These are phyloP conservation scores for Davidsoniella australis DNA, from an alignment of 2,329 filamentous ascomycete genomes.

Conservation along the genomic window DNA sequence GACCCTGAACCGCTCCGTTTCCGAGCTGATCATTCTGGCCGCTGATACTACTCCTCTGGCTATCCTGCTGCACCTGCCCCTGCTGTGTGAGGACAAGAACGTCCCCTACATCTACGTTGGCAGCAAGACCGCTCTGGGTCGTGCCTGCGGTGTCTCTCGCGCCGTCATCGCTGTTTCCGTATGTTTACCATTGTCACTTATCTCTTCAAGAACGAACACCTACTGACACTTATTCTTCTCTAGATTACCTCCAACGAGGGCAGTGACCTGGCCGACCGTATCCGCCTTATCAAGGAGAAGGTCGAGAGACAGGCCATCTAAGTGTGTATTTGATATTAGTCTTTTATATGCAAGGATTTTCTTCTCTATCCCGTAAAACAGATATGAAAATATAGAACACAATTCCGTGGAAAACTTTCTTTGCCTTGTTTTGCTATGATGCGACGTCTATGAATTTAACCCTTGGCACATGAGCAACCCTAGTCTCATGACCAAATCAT, in stretches of 20 bases:
- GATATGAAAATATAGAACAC: slow-evolving; percentile 7
- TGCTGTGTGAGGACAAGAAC: slow-evolving; percentile 71
- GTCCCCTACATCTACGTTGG: slow-evolving; percentile 50
- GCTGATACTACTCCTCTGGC: slow-evolving; percentile 77
- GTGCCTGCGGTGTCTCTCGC: slow-evolving; percentile 76
- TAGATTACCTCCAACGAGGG: slow-evolving; percentile 81
- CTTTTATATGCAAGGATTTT: background rate
- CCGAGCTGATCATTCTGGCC: slow-evolving; percentile 75
- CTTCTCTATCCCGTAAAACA: background rate
- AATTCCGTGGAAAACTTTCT: slow-evolving; percentile 2
- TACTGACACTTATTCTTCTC: background rate
- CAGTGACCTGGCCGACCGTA: slow-evolving; percentile 73
- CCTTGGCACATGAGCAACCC: background rate
- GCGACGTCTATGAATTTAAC: background rate
- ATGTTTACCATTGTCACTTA: background rate
- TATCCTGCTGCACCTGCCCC: slow-evolving; percentile 76
- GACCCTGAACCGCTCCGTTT: slow-evolving; percentile 77
- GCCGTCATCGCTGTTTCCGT: slow-evolving; percentile 63
- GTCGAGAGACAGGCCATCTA: slow-evolving; percentile 92
- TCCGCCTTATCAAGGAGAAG: slow-evolving; percentile 80
- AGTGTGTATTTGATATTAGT: slow-evolving; percentile 15
- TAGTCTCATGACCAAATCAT: background rate
- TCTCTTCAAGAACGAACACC: background rate
- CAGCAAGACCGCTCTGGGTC: slow-evolving; percentile 68
- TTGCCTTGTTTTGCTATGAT: background rate